Evolutionary conservation across 148 eudicot species (phyloP), one percentile per base, ranked within the genome.

Genomic region (Rheum nobile): DNA sequence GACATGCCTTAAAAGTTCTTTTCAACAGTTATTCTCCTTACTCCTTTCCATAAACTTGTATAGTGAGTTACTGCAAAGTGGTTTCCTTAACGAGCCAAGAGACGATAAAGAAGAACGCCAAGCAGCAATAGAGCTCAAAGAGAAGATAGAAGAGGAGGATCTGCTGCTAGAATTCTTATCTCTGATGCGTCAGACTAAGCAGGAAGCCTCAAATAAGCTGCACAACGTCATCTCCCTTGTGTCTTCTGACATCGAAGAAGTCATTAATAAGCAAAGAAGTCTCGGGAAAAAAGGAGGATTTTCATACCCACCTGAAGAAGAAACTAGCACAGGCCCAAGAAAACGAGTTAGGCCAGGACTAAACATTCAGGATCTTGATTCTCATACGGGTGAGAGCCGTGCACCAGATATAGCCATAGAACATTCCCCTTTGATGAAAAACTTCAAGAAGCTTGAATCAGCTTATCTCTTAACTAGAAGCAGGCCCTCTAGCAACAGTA

Each of bases 61-160:
- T 90, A 95, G 99, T 70, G 99, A 90, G 69, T 86, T 95, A 76
- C 74, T 95, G 85, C 86, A 90, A 87, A 95, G 97, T 80, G 90
- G 88, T 72, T 92, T 95, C 82, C 88, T 95, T 59, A 91, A 87
- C 77, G 92, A 86, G 71, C 86, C 88, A 44, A 85, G 89, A 82
- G 84, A 82, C 42, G 84, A 85, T 39, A 82, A 92, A 71, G 87
- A 86, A 67, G 99, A 92, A 74, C 90, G 94, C 24, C 90, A 91
- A 83, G 92, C 90, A 71, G 94, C 86, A 24, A 87, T 87, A 76
- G 90, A 88, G 78, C 93, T 95, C 44, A 79, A 85, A 72, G 94
- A 95, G 83, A 87, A 78, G 79, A 86, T 95, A 79, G 99, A 92
- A 71, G 99, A 88, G 75, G 88, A 90, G 50, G 97, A 95, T 71